These are phyloP conservation scores for Blastobotrys raffinosifermentans DNA, from an alignment of 1,139 yeast species.

Conservation along the genomic window DNA sequence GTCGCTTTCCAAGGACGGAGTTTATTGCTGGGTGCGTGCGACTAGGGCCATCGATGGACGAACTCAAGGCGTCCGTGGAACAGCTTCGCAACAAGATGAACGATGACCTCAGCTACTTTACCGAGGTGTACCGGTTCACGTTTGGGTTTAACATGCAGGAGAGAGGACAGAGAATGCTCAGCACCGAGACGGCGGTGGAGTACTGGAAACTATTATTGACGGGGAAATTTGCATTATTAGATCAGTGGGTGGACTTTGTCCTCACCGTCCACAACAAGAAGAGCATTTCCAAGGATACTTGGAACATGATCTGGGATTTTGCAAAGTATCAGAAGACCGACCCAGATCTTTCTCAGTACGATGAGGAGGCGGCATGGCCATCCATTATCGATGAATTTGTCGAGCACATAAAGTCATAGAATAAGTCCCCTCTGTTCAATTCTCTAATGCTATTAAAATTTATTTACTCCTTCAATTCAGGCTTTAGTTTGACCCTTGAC, in stretches of 20 bases:
- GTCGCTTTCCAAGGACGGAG: constrained; percentile 45
- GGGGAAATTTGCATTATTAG: constrained; percentile 33
- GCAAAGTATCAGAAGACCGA: constrained; percentile 48
- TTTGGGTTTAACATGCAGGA: constrained; percentile 62
- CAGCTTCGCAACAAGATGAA: constrained; percentile 36
- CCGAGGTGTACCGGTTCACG: constrained; percentile 60
- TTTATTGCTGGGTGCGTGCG: constrained; percentile 56
- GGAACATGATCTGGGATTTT: constrained; percentile 79
- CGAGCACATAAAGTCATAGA: too few relatives aligned
- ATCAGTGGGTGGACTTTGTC: constrained; percentile 50
- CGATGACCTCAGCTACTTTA: constrained; percentile 41
- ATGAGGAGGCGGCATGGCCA: constrained; percentile 87
- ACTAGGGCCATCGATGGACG: constrained; percentile 32
- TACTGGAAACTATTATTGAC: constrained; percentile 71
- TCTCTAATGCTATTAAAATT: too few relatives aligned
- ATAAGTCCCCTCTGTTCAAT: too few relatives aligned
- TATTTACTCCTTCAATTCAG: too few relatives aligned
- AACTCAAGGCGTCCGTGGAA: constrained; percentile 46
- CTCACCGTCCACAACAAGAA: constrained; percentile 37
- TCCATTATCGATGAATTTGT: constrained; percentile 78
- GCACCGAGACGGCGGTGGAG: constrained; percentile 57
- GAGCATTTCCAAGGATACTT: constrained; percentile 62
- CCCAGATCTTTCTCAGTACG: constrained; percentile 51
- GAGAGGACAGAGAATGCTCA: constrained; percentile 50
- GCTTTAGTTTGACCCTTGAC: too few relatives aligned